A percentile compares a stretch with the other conserved stretches of the same genome.
phyloP scores from a whole-genome alignment of 257 asterid genomes.

The Solanum lycopersicoides region DNA sequence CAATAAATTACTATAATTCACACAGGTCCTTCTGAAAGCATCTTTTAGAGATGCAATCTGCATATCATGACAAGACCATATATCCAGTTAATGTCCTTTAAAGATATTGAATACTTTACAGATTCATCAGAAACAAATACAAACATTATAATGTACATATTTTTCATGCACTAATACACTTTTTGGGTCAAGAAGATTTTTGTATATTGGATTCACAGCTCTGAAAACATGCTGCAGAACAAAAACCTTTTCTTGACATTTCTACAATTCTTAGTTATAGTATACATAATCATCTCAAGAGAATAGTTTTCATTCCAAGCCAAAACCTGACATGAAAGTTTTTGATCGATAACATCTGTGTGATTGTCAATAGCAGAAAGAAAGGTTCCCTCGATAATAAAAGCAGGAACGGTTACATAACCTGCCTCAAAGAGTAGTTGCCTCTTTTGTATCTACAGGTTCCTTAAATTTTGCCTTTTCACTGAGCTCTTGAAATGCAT shows the following conservation, averaged over 20 bases:
- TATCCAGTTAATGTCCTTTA: background rate
- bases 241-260: background rate
- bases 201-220: background rate
- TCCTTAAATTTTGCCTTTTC: conserved; percentile 70
- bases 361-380: background rate
- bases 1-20: background rate
- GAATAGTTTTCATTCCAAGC: background rate
- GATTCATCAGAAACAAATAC: background rate
- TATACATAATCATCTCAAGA: background rate
- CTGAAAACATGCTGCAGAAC: background rate
- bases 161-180: background rate
- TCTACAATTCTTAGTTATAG: background rate
- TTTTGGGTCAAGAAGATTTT: background rate
- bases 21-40: background rate
- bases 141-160: background rate
- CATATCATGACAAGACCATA: background rate
- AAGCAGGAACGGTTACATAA: conserved; percentile 21
- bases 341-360: background rate
- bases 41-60: background rate
- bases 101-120: background rate
- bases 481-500: conserved; percentile 58
- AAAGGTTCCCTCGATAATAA: background rate
- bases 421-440: conserved; percentile 28
- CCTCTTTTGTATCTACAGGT: conserved; percentile 17
- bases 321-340: background rate